These are phyloP conservation scores for Aspergillus carlsbadensis DNA, from an alignment of 495 filamentous ascomycete species.

Conservation along the genomic window DNA sequence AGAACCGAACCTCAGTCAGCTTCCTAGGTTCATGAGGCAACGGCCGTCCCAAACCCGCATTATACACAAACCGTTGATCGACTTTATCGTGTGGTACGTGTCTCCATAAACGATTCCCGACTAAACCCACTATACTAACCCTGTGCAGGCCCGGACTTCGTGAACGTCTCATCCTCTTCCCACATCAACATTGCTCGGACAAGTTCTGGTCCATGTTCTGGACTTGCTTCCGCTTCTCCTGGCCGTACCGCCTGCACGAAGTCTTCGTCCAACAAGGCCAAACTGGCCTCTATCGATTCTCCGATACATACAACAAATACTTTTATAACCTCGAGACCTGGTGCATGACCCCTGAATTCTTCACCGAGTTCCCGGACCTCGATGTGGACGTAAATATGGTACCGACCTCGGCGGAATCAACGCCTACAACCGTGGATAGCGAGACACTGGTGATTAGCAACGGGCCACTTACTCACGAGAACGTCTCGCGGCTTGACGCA, in stretches of 20 bases:
- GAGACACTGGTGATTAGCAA: not conserved
- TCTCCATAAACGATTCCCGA: not conserved
- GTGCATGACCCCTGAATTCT: slow-evolving; percentile 15
- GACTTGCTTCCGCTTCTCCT: slow-evolving; percentile 14
- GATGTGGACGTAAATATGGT: slow-evolving; percentile 10
- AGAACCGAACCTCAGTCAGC: not conserved
- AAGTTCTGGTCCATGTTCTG: slow-evolving; percentile 19
- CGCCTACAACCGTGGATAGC: not conserved
- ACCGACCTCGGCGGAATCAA: not conserved
- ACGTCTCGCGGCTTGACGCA: not conserved
- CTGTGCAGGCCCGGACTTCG: slow-evolving; percentile 9
- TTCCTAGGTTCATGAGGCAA: slow-evolving; percentile 17
- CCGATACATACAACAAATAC: slow-evolving; percentile 6
- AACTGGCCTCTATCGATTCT: slow-evolving; percentile 12
- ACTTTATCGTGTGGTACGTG: slow-evolving; percentile 17
- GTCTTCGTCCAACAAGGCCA: slow-evolving; percentile 7
- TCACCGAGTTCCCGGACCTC: slow-evolving; percentile 14
- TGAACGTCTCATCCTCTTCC: slow-evolving; percentile 13
- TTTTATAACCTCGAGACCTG: slow-evolving; percentile 18
- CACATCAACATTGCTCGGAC: slow-evolving; percentile 17
- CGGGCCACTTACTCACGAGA: not conserved
- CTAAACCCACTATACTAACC: not conserved
- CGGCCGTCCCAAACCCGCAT: slow-evolving; percentile 15
- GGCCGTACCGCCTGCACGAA: slow-evolving; percentile 11
- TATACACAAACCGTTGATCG: slow-evolving; percentile 18